Evolutionary conservation across 2,329 filamentous ascomycete genomes (phyloP).

Genomic region (Claviceps maximensis): DNA sequence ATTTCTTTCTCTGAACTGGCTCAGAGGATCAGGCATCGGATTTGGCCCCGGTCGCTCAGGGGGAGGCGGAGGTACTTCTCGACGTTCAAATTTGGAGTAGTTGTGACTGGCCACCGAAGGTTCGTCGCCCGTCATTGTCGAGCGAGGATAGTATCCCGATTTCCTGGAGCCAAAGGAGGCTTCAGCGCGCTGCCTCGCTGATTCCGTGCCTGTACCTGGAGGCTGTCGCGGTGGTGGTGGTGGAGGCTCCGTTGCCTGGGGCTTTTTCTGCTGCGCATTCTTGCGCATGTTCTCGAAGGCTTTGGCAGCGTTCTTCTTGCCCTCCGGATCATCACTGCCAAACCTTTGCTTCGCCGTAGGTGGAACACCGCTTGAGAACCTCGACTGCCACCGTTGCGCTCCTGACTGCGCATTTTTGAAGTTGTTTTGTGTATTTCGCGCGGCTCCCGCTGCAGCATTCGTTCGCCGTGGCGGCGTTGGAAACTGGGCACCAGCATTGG

Average conservation of each 20-base stretch:
- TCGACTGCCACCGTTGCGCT: constrained; percentile 30
- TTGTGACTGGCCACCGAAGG: constrained; percentile 35
- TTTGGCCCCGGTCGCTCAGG: constrained; percentile 5
- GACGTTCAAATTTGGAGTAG: constrained; percentile 25
- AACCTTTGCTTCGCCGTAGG: constrained; percentile 28
- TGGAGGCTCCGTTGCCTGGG: constrained; percentile 15
- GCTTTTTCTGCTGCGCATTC: constrained; percentile 15
- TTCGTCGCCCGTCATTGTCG: constrained; percentile 36
- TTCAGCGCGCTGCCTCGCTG: constrained; percentile 38
- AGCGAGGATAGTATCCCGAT: constrained; percentile 35
- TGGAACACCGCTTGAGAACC: constrained; percentile 28
- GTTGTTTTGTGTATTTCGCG: constrained; percentile 1
- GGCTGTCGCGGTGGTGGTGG: constrained; percentile 25
- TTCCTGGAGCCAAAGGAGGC: constrained; percentile 40
- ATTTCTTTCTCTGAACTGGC: constrained; percentile 28
- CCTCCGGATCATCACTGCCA: constrained; percentile 20
- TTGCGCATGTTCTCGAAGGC: constrained; percentile 33
- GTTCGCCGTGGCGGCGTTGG: constrained; percentile 35
- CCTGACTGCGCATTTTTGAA: constrained; percentile 20
- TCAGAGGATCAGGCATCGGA: constrained; percentile 32
- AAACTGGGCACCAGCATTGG: constrained; percentile 34
- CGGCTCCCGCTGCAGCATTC: constrained; percentile 11
- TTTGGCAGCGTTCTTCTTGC: constrained; percentile 27
- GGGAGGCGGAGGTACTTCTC: constrained; percentile 7
- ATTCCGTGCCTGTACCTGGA: constrained; percentile 37